A percentile compares a stretch with the other conserved stretches of the same genome.
Evolutionary conservation across 345 rosid genomes (phyloP).

Genomic region (Rhodamnia argentea): DNA sequence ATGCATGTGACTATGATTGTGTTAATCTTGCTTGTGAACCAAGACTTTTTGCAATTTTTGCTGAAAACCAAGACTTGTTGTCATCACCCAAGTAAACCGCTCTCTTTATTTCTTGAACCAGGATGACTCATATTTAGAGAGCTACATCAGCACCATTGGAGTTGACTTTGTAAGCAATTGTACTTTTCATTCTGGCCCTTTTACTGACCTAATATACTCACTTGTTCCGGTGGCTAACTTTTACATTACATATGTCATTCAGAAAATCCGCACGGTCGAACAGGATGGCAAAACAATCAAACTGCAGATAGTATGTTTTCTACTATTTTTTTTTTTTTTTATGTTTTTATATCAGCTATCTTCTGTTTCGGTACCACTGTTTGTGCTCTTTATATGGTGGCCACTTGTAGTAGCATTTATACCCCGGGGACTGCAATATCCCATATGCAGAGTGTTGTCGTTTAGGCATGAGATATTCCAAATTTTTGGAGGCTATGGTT

Average conservation of each 20-base stretch:
- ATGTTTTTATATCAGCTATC: neutral
- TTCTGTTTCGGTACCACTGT: neutral
- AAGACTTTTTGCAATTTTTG: neutral
- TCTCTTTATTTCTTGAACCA: conserved; percentile 3
- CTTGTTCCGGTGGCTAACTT: neutral
- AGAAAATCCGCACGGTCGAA: conserved; percentile 95
- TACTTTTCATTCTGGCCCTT: neutral
- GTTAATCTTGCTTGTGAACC: neutral
- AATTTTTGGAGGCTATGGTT: neutral
- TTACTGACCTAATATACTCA: neutral
- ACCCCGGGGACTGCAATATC: neutral
- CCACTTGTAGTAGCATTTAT: neutral
- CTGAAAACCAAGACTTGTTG: neutral
- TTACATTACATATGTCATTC: neutral
- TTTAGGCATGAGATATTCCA: neutral
- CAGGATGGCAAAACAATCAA: conserved; percentile 84
- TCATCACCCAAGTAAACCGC: neutral
- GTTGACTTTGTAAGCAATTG: conserved; percentile 51
- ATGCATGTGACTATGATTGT: neutral
- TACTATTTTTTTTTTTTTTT: neutral
- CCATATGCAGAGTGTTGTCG: neutral
- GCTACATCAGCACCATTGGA: conserved; percentile 74
- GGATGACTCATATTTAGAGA: conserved; percentile 68
- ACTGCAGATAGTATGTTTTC: conserved; percentile 53
- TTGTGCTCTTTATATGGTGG: neutral